phyloP scores from a whole-genome alignment of 1,284 basidiomycete genomes.

The Earliella scabrosa region DNA sequence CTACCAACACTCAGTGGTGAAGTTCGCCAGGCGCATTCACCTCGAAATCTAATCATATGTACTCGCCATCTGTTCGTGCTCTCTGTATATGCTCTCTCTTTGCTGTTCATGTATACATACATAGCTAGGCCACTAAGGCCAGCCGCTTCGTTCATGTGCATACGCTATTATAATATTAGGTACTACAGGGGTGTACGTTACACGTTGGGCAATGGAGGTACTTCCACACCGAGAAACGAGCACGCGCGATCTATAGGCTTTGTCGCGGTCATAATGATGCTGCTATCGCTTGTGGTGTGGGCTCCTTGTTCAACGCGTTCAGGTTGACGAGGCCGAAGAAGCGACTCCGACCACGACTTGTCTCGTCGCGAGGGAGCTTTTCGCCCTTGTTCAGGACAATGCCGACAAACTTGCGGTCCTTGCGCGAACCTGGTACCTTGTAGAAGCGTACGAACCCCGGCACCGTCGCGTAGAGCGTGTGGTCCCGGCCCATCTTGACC shows the following conservation, averaged over 20 bases:
- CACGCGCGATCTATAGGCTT: background rate
- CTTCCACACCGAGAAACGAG: background rate
- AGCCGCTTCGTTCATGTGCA: slow-evolving; percentile 1
- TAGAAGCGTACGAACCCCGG: slow-evolving; percentile 95
- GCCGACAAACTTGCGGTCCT: slow-evolving; percentile 81
- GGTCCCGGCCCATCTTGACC: slow-evolving; percentile 91
- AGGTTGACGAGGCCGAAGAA: slow-evolving; percentile 77
- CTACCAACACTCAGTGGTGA: slow-evolving; percentile 22
- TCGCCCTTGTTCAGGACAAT: slow-evolving; percentile 82
- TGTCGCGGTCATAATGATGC: slow-evolving; percentile 3
- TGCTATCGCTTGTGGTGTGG: slow-evolving; percentile 9
- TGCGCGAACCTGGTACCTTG: slow-evolving; percentile 70
- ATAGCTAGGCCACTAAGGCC: background rate
- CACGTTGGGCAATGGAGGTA: slow-evolving; percentile 6
- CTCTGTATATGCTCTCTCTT: slow-evolving; percentile 3
- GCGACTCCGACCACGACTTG: slow-evolving; percentile 71
- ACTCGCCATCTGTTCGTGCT: background rate
- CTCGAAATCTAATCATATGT: background rate
- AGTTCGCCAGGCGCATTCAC: background rate
- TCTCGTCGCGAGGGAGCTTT: slow-evolving; percentile 82
- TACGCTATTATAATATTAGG: slow-evolving; percentile 15
- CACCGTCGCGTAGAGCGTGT: slow-evolving; percentile 87
- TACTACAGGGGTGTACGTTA: slow-evolving; percentile 16
- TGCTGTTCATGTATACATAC: slow-evolving; percentile 12
- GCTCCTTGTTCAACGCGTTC: slow-evolving; percentile 23